Evolutionary conservation across 495 filamentous ascomycete species (phyloP).

Genomic region (Rusavskia elegans): DNA sequence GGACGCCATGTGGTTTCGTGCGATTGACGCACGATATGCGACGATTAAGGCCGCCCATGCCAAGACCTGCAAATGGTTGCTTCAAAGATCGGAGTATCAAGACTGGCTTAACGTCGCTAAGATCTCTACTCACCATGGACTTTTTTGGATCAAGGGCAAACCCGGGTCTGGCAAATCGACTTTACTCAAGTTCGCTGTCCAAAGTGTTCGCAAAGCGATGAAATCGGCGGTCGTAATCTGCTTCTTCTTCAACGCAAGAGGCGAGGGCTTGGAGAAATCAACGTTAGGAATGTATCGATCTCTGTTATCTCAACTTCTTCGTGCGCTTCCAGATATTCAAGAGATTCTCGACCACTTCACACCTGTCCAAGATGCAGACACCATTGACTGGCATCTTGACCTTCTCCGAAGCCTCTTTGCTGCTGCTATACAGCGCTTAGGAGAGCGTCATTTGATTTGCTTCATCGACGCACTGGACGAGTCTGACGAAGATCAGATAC

Average conservation of each 20-base stretch:
- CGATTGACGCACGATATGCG: slow-evolving; percentile 12
- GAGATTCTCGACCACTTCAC: slow-evolving; percentile 5
- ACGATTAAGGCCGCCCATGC: slow-evolving; percentile 14
- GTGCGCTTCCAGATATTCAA: slow-evolving; percentile 13
- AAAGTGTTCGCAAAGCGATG: slow-evolving; percentile 1
- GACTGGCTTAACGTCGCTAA: slow-evolving; percentile 17
- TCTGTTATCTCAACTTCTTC: slow-evolving; percentile 14
- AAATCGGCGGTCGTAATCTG: slow-evolving; percentile 12
- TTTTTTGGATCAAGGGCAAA: slow-evolving; percentile 32
- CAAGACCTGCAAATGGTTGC: slow-evolving; percentile 24
- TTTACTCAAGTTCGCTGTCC: slow-evolving; percentile 17
- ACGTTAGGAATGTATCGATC: slow-evolving; percentile 33
- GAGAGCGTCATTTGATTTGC: slow-evolving; percentile 10
- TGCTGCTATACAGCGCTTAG: slow-evolving; percentile 12
- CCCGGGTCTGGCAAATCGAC: slow-evolving; percentile 32
- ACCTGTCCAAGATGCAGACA: not conserved
- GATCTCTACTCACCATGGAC: slow-evolving; percentile 15
- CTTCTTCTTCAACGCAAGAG: slow-evolving; percentile 32
- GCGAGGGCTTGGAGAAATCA: slow-evolving; percentile 28
- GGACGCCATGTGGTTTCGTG: slow-evolving; percentile 14
- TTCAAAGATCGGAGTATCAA: slow-evolving; percentile 15
- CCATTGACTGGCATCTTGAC: slow-evolving; percentile 12
- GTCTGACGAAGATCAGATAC: slow-evolving; percentile 19
- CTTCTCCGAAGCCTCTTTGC: slow-evolving; percentile 17
- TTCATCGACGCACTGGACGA: slow-evolving; percentile 31